These are phyloP conservation scores for Nevesoporus exiguus DNA, from an alignment of 768 basidiomycete genomes.

Conservation along the genomic window DNA sequence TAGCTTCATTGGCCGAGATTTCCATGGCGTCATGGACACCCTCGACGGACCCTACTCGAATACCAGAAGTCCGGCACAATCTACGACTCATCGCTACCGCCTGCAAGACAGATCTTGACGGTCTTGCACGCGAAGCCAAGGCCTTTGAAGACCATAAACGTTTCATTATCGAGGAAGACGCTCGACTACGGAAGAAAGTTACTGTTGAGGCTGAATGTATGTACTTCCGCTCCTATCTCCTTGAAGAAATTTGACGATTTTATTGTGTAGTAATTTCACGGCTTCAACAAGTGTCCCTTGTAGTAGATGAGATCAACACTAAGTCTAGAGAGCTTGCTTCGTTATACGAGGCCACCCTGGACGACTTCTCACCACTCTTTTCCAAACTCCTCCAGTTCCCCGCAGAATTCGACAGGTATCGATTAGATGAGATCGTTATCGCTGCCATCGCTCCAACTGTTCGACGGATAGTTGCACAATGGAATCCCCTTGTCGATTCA, in stretches of 20 bases:
- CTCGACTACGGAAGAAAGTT: slow-evolving; percentile 63
- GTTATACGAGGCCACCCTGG: slow-evolving; percentile 67
- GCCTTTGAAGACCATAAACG: slow-evolving; percentile 76
- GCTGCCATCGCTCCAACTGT: slow-evolving; percentile 84
- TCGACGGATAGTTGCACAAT: slow-evolving; percentile 66
- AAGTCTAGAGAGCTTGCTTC: slow-evolving; percentile 63
- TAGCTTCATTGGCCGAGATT: slow-evolving; percentile 78
- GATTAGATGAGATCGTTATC: slow-evolving; percentile 88
- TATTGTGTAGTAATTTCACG: slow-evolving; percentile 62
- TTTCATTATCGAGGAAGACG: slow-evolving; percentile 67
- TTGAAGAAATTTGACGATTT: slow-evolving; percentile 5
- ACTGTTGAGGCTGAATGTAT: slow-evolving; percentile 74
- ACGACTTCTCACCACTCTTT: slow-evolving; percentile 69
- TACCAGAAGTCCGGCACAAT: slow-evolving; percentile 98
- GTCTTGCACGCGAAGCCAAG: slow-evolving; percentile 87
- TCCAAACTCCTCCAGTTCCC: slow-evolving; percentile 70
- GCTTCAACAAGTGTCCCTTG: slow-evolving; percentile 70
- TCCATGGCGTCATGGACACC: slow-evolving; percentile 80
- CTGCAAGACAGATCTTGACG: slow-evolving; percentile 81
- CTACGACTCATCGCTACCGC: slow-evolving; percentile 80
- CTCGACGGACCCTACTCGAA: slow-evolving; percentile 78
- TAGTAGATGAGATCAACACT: slow-evolving; percentile 66
- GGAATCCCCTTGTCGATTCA: slow-evolving; percentile 85
- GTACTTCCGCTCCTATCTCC: slow-evolving; percentile 22
- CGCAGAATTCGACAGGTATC: slow-evolving; percentile 72